Conservation (phyloP, 2,329 filamentous ascomycete species). For the Talaromyces rugulosus region DNA sequence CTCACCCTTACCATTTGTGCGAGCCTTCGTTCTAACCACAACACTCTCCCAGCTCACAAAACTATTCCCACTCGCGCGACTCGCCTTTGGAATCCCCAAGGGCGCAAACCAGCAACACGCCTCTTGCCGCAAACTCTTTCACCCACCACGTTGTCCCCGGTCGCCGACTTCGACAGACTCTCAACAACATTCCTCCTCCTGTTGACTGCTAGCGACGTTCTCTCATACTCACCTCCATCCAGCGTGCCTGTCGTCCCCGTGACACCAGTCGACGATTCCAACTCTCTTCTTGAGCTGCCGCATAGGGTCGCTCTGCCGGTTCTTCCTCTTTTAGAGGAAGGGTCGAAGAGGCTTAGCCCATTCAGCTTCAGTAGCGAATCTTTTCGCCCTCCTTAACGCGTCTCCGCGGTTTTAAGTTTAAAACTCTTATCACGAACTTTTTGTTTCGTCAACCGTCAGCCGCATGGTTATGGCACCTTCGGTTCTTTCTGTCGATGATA, state of each 20-base stretch:
- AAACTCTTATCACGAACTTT: constrained; percentile 12
- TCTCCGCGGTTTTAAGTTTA: constrained; percentile 13
- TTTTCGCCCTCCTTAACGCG: constrained; percentile 91
- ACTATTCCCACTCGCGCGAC: not conserved
- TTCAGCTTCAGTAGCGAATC: constrained; percentile 84
- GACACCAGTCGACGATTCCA: constrained; percentile 43
- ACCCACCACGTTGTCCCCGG: constrained; percentile 42
- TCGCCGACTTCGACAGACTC: constrained; percentile 41
- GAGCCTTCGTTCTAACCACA: not conserved
- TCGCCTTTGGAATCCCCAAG: constrained; percentile 40
- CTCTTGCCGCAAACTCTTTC: constrained; percentile 27
- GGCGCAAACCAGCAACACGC: constrained; percentile 35
- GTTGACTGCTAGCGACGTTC: constrained; percentile 23
- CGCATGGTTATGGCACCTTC: constrained; percentile 68
- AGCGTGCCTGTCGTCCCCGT: constrained; percentile 36
- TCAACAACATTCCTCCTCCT: constrained; percentile 46
- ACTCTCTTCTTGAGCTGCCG: constrained; percentile 84
- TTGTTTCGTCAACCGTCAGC: constrained; percentile 22
- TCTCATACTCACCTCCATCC: constrained; percentile 16
- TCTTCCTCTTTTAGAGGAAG: constrained; percentile 99
- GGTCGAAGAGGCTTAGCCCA: constrained; percentile 98
- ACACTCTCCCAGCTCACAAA: not conserved
- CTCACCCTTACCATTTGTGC: not conserved
- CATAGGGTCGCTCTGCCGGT: constrained; percentile 97
- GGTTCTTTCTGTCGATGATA: constrained; percentile 53